Conservation (phyloP, 176 grass and related monocot species). For the Triticum timopheevii region DNA sequence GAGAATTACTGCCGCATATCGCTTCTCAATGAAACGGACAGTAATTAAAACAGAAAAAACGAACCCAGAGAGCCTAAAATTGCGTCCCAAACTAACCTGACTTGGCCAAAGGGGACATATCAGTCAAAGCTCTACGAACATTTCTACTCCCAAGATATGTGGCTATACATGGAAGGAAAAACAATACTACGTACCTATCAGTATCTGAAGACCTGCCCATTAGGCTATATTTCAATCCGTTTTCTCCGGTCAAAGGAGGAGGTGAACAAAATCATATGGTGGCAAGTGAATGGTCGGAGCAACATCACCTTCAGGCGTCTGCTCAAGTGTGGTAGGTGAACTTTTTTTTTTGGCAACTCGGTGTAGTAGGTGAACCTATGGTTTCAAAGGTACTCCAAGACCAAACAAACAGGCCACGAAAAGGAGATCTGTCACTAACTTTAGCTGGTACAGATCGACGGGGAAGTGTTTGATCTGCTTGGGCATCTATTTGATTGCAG, state of each 20-base stretch:
- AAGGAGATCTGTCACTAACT: not conserved
- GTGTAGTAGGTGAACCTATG: conserved; percentile 15
- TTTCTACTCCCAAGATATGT: not conserved
- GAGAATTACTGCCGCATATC: no score
- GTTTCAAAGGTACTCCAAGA: conserved; percentile 6
- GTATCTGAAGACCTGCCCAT: not conserved
- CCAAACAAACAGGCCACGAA: not conserved
- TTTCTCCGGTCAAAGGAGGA: not conserved
- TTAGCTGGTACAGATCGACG: not conserved
- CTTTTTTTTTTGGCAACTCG: no score
- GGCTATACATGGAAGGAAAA: not conserved
- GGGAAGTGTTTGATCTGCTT: conserved; percentile 1
- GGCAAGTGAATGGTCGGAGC: not conserved
- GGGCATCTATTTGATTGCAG: not conserved
- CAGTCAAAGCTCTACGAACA: no score
- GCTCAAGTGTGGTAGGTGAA: conserved; percentile 12
- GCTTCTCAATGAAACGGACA: no score
- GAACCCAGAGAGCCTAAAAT: no score
- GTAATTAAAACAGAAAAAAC: no score
- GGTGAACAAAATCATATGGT: not conserved
- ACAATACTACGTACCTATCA: no score
- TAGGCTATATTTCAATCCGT: not conserved
- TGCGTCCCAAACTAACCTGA: no score
- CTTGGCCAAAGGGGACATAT: no score
- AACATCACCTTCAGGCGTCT: conserved; percentile 16